Conservation (phyloP, 192 early-diverging fungal species). For the Rhizophlyctis rosea region DNA sequence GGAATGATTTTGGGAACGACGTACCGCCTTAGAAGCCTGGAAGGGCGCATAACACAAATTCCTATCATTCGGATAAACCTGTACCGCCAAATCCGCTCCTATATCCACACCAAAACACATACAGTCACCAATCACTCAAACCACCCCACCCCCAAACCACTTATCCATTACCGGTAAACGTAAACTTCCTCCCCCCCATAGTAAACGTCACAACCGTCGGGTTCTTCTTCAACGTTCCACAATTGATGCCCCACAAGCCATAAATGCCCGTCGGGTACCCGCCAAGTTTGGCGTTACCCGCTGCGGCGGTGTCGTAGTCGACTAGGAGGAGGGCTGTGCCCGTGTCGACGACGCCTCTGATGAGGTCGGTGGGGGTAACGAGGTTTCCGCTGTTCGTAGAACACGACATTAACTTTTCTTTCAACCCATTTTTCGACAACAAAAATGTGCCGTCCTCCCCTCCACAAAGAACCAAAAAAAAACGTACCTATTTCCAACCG, state of each 20-base stretch:
- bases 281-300: slow-evolving; percentile 6
- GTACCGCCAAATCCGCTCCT: slow-evolving; percentile 19
- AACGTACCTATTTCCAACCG: background rate
- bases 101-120: background rate
- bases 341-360: too few relatives aligned
- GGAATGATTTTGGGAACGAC: too few relatives aligned
- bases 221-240: slow-evolving; percentile 5
- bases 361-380: too few relatives aligned
- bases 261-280: slow-evolving; percentile 8
- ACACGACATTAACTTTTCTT: too few relatives aligned
- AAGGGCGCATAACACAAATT: slow-evolving; percentile 28
- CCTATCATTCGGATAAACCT: slow-evolving; percentile 19
- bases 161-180: slow-evolving; percentile 9
- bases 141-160: background rate
- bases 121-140: background rate
- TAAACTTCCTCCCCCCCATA: slow-evolving; percentile 15
- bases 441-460: too few relatives aligned
- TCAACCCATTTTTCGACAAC: too few relatives aligned
- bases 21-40: too few relatives aligned
- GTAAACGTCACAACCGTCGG: slow-evolving; percentile 12
- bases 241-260: slow-evolving; percentile 22
- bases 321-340: slow-evolving; percentile 21
- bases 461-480: too few relatives aligned
- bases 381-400: too few relatives aligned
- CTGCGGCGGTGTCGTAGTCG: slow-evolving; percentile 20